phyloP scores from a whole-genome alignment of 371 early-diverging fungal genomes.

The Synchytrium microbalum region DNA sequence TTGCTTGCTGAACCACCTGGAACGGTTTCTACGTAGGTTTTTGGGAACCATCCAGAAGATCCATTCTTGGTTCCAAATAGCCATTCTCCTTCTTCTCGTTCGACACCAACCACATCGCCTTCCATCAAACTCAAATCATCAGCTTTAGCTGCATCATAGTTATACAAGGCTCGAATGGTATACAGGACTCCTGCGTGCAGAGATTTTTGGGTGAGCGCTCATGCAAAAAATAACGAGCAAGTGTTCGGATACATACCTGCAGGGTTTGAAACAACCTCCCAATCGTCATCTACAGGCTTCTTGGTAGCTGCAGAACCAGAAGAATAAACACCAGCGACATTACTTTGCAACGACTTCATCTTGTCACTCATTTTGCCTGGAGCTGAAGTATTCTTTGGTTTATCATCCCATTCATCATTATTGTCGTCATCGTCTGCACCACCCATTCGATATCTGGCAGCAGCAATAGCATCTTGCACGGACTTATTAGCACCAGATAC shows the following conservation, averaged over 20 bases:
- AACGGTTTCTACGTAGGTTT: constrained; percentile 27
- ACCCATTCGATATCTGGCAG: no score
- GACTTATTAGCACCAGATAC: constrained; percentile 8
- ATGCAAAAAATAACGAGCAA: no score
- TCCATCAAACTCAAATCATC: constrained; percentile 27
- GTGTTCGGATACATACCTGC: no score
- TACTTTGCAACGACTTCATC: background rate
- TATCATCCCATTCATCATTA: no score
- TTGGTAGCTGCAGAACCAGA: constrained; percentile 3
- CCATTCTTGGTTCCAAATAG: constrained; percentile 21
- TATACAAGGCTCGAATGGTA: constrained; percentile 22
- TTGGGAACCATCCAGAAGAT: constrained; percentile 35
- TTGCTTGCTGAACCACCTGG: no score
- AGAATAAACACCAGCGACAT: constrained; percentile 7
- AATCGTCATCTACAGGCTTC: constrained; percentile 8
- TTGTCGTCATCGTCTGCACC: no score
- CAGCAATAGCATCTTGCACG: no score
- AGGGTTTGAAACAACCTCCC: constrained; percentile 9
- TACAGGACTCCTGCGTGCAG: constrained; percentile 18
- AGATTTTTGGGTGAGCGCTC: background rate
- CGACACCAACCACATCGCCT: constrained; percentile 30
- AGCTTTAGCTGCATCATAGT: constrained; percentile 21
- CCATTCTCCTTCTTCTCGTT: constrained; percentile 36
- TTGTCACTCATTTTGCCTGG: constrained; percentile 1
- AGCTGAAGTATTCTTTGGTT: background rate